phyloP scores from a whole-genome alignment of 2,329 filamentous ascomycete genomes.

The Blastomyces silverae region DNA sequence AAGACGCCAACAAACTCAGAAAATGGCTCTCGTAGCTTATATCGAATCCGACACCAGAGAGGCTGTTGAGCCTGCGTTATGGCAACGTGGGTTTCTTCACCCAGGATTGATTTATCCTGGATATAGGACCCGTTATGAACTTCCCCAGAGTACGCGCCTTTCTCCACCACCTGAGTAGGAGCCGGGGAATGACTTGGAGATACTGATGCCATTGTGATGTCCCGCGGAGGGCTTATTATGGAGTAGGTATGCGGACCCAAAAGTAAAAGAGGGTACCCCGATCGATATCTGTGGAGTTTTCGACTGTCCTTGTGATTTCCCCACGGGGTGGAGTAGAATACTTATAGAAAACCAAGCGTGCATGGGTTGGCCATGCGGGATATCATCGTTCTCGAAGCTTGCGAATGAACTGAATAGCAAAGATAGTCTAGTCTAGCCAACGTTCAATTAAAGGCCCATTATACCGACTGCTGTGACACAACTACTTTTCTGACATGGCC shows the following conservation, averaged over 20 bases:
- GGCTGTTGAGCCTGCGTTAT: slow-evolving; percentile 24
- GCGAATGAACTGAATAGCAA: background rate
- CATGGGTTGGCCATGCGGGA: background rate
- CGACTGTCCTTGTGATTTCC: background rate
- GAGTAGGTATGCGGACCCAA: background rate
- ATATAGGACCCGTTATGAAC: background rate
- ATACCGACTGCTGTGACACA: background rate
- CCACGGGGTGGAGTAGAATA: background rate
- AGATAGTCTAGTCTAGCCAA: background rate
- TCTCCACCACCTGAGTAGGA: background rate
- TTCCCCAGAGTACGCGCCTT: background rate
- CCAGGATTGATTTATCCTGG: background rate
- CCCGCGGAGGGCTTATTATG: background rate
- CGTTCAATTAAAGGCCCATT: background rate
- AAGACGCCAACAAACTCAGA: slow-evolving; percentile 64
- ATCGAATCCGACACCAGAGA: slow-evolving; percentile 51
- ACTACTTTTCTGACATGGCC: background rate
- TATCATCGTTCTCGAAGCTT: background rate
- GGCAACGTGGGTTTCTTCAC: background rate
- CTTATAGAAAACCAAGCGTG: slow-evolving; percentile 1
- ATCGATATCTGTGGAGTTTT: slow-evolving; percentile 7
- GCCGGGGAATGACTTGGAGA: background rate
- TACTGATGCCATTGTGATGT: slow-evolving; percentile 2
- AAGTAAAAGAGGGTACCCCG: background rate
- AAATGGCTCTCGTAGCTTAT: slow-evolving; percentile 51